phyloP scores from a whole-genome alignment of 1,139 yeast genomes.

The Yamadazyma conglobata region DNA sequence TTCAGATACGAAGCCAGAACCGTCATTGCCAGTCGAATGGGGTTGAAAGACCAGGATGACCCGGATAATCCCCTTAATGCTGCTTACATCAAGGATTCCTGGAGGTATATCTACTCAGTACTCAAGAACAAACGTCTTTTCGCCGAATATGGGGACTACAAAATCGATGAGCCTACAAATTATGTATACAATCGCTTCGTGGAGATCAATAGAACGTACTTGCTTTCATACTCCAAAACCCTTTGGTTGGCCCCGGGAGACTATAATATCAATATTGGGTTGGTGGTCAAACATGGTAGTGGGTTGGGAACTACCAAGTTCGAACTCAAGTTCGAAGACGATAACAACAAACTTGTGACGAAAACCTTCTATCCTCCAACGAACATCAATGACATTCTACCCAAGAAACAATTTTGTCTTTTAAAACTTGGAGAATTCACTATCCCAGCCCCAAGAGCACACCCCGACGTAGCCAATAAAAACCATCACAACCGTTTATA shows the following conservation, averaged over 20 bases:
- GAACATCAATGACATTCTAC: constrained; percentile 55
- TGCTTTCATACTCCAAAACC: constrained; percentile 45
- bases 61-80: constrained; percentile 21
- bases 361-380: constrained; percentile 54
- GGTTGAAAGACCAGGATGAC: constrained; percentile 17
- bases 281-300: constrained; percentile 49
- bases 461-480: constrained; percentile 4
- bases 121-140: constrained; percentile 50
- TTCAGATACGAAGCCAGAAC: constrained; percentile 36
- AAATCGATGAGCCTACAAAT: constrained; percentile 49
- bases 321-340: constrained; percentile 34
- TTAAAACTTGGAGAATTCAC: constrained; percentile 51
- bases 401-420: constrained; percentile 49
- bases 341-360: constrained; percentile 18
- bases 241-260: constrained; percentile 50
- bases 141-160: constrained; percentile 51
- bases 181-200: constrained; percentile 44
- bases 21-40: constrained; percentile 30
- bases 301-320: constrained; percentile 62
- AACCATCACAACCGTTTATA: constrained; percentile 25
- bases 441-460: constrained; percentile 16
- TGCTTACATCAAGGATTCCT: constrained; percentile 45
- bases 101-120: constrained; percentile 52
- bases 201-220: constrained; percentile 46
- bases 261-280: constrained; percentile 50